Base-by-base conservation (phyloP, 805 yeast genomes). In the Yarrowia sp. region DNA sequence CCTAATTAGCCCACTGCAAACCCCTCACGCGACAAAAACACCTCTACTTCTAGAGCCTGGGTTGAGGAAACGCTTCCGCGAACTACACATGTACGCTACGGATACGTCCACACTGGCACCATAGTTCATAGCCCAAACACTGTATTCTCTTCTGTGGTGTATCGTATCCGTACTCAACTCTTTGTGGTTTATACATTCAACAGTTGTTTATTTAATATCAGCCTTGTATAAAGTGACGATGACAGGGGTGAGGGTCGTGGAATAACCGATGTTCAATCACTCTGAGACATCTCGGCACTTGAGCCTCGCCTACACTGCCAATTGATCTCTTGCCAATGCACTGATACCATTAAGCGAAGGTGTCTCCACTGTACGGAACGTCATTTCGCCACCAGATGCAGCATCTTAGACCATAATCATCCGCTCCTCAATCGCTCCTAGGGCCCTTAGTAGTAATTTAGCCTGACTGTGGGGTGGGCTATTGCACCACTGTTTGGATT, bases 151-250 rank as follows among this genome's bases (percentile, higher is more conserved):
- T 6, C 14, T 10, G 38, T 33, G 30, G n/a, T n/a, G 52, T 30
- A n/a, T n/a, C n/a, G n/a, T n/a, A n/a, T n/a, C n/a, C n/a, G n/a
- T n/a, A 4, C 30, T 30, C 15, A 47, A 30, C 36, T 47, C 52
- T 30, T 47, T 30, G 52, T 4, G 52, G 36, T 17, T 47, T 30
- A 30, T 7, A 30, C 34, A 17, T 47, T n/a, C 39, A 49, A n/a
- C 55, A 4, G 39, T n/a, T 49, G 55, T 49, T 49, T 49, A 50
- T 34, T 50, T 50, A 50, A 34, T 34, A 50, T 34, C 42, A 19
- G 14, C 42, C 30, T 36, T 13, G 42, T 17, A 34, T 50, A 24
- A 7, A 12, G 30, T 14, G 38, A 10, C 12, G 30, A 13, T 19
- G 56, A 50, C 56, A 50, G 56, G 56, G 42, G 42, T 50, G 10